Conservation (phyloP, 2,329 filamentous ascomycete genomes). For the Calonectria ilicicola region DNA sequence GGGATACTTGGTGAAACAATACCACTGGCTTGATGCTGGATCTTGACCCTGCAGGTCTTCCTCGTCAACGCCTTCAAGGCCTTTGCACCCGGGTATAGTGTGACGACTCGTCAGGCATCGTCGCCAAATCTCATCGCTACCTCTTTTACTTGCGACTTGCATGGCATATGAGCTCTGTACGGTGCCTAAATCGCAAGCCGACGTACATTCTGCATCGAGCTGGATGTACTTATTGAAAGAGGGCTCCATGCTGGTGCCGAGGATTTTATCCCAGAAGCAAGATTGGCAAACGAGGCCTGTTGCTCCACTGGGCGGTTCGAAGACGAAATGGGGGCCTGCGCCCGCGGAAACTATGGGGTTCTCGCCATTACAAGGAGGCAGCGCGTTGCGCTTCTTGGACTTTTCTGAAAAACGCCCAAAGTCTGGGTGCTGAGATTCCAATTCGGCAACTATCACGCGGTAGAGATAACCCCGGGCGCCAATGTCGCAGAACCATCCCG, state of each 20-base stretch:
- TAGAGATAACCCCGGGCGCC: slow-evolving; percentile 7
- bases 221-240: slow-evolving; percentile 12
- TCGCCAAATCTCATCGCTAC: slow-evolving; percentile 10
- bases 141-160: background rate
- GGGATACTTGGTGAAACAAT: slow-evolving; percentile 5
- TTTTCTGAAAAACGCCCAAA: slow-evolving; percentile 1
- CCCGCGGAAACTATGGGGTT: background rate
- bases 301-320: background rate
- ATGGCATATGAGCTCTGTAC: slow-evolving; percentile 2
- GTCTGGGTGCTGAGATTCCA: slow-evolving; percentile 4
- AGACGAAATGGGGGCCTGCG: background rate
- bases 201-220: background rate
- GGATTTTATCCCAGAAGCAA: slow-evolving; percentile 19
- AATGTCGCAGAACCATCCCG: slow-evolving; percentile 11
- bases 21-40: background rate
- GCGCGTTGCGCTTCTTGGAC: background rate
- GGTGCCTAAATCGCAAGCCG: background rate
- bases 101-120: background rate
- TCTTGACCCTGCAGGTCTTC: background rate
- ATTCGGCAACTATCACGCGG: background rate
- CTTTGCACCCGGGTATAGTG: background rate
- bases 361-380: background rate
- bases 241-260: slow-evolving; percentile 12
- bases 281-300: slow-evolving; percentile 7
- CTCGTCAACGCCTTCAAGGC: slow-evolving; percentile 20